phyloP scores from a whole-genome alignment of 768 basidiomycete genomes.

The Xerocomus brunneocitrinus region DNA sequence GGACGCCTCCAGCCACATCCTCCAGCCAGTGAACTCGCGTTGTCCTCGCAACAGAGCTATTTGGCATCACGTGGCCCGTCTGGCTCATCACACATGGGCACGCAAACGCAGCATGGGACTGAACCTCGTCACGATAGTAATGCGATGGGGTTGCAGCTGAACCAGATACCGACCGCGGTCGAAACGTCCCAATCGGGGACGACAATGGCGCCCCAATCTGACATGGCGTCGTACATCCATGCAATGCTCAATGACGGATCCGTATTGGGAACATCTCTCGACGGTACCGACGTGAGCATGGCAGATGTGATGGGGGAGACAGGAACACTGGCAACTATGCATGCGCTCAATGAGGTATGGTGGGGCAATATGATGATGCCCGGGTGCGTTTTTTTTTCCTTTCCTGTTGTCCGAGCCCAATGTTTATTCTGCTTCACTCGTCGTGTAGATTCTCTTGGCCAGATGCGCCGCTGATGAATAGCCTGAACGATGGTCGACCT shows the following conservation, averaged over 20 bases:
- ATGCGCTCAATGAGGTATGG: conserved; percentile 65
- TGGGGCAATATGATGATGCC: conserved; percentile 87
- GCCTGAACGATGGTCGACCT: conserved; percentile 14
- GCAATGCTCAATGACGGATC: conserved; percentile 20
- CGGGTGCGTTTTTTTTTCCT: conserved; percentile 35
- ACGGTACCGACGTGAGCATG: conserved; percentile 22
- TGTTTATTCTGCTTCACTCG: neutral
- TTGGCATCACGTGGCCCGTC: conserved; percentile 28
- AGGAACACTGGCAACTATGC: conserved; percentile 67
- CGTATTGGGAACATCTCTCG: neutral
- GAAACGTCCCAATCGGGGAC: neutral
- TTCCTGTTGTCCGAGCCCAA: neutral
- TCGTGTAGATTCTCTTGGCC: conserved; percentile 31
- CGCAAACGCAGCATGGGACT: conserved; percentile 10
- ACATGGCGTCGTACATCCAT: conserved; percentile 40
- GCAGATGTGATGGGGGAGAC: conserved; percentile 34
- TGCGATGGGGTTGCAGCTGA: conserved; percentile 31
- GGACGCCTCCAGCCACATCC: conserved; percentile 52
- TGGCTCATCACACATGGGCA: conserved; percentile 21
- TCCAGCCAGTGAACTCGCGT: conserved; percentile 35
- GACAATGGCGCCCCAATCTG: conserved; percentile 24
- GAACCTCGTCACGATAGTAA: conserved; percentile 17
- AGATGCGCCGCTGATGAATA: conserved; percentile 23
- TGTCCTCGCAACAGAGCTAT: conserved; percentile 12
- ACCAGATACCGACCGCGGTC: neutral